Base-by-base conservation (phyloP, 176 grass and related monocot species). In the Phragmites australis region DNA sequence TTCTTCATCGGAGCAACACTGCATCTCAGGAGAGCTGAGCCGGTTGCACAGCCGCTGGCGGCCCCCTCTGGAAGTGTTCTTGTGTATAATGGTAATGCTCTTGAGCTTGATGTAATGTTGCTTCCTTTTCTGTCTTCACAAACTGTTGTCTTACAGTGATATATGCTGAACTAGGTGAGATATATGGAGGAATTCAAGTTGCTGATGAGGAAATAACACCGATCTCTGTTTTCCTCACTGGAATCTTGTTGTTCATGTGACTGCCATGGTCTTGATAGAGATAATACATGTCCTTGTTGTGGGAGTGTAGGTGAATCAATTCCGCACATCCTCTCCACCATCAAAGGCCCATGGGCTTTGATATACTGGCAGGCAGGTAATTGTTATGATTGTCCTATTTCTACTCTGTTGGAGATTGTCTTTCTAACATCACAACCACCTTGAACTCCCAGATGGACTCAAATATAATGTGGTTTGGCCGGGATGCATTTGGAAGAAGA, bases 321-420 rank as follows among this genome's bases (percentile, higher is more conserved):
- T 87, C 88, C 84, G 19, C 70, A 93, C 6, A 53, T 90, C 53
- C 81, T 98, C 75, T 98, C 95, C 63, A 90, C 65, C 27, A 93
- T 98, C 47, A 82, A 80, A 80, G 95, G 95, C 0, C 92, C 95
- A 45, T 98, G 95, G 92, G 89, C 92, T 77, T 94, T 98, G 69
- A 87, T 94, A 83, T 98, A 93, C 62, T 94, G 90, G 92, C 88
- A 98, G 92, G 95, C 89, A 87, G 84, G 93, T 95, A 90, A 31
- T 75, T 68, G 42, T 30, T 13, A 65, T 53, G 48, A 40, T 54
- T 61, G 21, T 22, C 9, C 51, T 34, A 26, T 62, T 81, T 82
- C 30, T 29, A n/a, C 1, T 59, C 59, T 67, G 12, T 53, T 78
- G 8, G 45, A 47, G 32, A 65, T 77, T 43, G 53, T 23, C 34